These are phyloP conservation scores for Umbelopsis sp. DNA, from an alignment of 371 early-diverging fungal species.

Conservation along the genomic window DNA sequence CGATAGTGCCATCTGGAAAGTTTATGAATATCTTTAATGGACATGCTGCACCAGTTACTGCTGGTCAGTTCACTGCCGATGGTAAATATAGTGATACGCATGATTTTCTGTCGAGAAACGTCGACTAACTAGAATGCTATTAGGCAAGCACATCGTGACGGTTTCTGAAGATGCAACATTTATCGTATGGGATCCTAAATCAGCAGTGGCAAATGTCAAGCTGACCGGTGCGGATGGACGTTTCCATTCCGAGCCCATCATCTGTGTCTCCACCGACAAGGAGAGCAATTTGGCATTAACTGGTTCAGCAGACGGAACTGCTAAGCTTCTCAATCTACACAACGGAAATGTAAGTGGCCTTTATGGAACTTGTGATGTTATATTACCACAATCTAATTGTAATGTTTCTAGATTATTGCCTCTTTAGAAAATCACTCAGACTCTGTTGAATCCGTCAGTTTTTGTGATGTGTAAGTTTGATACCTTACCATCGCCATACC, in stretches of 20 bases:
- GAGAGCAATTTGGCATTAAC: constrained; percentile 82
- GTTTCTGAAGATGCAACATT: constrained; percentile 86
- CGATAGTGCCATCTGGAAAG: constrained; percentile 74
- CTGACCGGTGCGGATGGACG: constrained; percentile 79
- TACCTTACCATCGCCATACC: not conserved
- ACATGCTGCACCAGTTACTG: constrained; percentile 83
- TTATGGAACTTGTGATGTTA: not conserved
- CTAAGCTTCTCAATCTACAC: constrained; percentile 73
- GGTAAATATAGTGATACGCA: constrained; percentile 45
- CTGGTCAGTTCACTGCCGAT: constrained; percentile 89
- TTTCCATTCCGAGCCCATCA: constrained; percentile 87
- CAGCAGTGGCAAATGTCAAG: constrained; percentile 67
- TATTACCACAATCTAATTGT: not conserved
- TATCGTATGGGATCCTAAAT: constrained; percentile 93
- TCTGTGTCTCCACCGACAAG: constrained; percentile 71
- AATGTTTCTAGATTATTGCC: constrained; percentile 65
- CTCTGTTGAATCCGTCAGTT: constrained; percentile 78
- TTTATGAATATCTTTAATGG: constrained; percentile 95
- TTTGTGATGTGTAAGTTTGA: constrained; percentile 61
- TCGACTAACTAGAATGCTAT: not conserved
- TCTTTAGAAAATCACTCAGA: constrained; percentile 79
- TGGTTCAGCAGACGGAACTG: constrained; percentile 81
- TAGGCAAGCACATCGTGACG: constrained; percentile 74
- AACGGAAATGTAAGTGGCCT: constrained; percentile 60
- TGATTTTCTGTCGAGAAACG: not conserved